A percentile compares a stretch with the other conserved stretches of the same genome.
These are phyloP conservation scores for Podaxis rugospora DNA, from an alignment of 768 basidiomycete genomes.

Conservation along the genomic window DNA sequence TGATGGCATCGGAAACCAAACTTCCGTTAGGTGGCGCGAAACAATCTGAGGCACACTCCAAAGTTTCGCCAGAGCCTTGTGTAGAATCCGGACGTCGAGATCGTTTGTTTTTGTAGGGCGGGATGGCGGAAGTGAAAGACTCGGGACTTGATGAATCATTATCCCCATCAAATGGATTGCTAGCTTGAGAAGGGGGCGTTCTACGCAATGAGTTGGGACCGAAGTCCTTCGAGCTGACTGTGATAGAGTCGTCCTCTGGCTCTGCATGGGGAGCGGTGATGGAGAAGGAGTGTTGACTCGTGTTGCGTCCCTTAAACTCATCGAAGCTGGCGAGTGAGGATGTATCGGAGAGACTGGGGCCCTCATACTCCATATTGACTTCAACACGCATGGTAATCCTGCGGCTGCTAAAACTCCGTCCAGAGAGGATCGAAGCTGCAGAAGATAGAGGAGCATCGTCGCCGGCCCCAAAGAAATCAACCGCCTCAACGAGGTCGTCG, in stretches of 20 bases:
- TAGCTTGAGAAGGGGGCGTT: conserved; percentile 2
- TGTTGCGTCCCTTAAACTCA: conserved; percentile 58
- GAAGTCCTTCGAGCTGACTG: conserved; percentile 68
- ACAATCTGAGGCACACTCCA: neutral
- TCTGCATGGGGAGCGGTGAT: conserved; percentile 39
- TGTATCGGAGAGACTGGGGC: conserved; percentile 86
- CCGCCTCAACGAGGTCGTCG: conserved; percentile 77
- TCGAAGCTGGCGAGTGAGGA: conserved; percentile 77
- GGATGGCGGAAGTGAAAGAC: conserved; percentile 9
- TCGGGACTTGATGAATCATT: conserved; percentile 2
- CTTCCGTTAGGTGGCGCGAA: conserved; percentile 5
- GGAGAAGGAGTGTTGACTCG: conserved; percentile 53
- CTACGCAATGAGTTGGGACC: conserved; percentile 22
- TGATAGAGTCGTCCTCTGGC: conserved; percentile 69
- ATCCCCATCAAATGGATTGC: conserved; percentile 3
- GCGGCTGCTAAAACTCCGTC: conserved; percentile 57
- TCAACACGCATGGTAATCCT: conserved; percentile 77
- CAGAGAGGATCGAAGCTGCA: conserved; percentile 69
- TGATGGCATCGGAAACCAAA: conserved; percentile 13
- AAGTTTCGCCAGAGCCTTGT: neutral
- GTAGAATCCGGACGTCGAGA: neutral
- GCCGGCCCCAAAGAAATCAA: conserved; percentile 79
- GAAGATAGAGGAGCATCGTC: conserved; percentile 74
- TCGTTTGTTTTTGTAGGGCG: neutral
- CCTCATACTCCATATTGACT: conserved; percentile 85